Evolutionary conservation across 352 stramenopile genomes (phyloP), one percentile per base, ranked within the genome.

Genomic region (Pythium aquatile): DNA sequence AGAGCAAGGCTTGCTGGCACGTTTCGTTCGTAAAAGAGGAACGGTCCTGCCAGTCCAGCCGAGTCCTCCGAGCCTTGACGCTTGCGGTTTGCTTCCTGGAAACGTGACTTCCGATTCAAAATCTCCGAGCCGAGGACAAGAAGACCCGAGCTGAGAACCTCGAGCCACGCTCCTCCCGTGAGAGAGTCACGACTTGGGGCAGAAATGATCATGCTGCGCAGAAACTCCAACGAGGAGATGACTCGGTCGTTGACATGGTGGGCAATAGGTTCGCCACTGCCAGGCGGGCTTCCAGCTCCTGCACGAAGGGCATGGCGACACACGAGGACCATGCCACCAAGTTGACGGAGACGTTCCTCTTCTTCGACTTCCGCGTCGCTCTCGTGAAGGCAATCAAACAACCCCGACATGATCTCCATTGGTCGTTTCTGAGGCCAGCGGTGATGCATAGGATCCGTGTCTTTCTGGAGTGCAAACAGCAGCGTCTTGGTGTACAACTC

Each of bases 401-500:
- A 77, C 33, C 79, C 66, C n/a, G 78, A 56, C 4, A 91, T 65
- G 16, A 91, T 66, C 52, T 88, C 74, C 17, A 87, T 63, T 0
- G 81, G 72, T 0, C 77, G 70, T 2, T 70, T 74, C 0, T 57
- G 46, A 8, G 66, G 40, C 78, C 78, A 88, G 5, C 60, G 69
- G 44, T 77, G 65, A 26, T 72, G 59, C 13, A 55, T 44, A 32
- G 28, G 67, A 60, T 37, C 68, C 58, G 7, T 14, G 9, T 62
- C 58, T 28, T 65, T 54, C 42, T 81, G 74, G 40, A 89, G 75
- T 0, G 81, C 81, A 24, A 90, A 89, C 66, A 88, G 71, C 17
- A 89, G 73, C 61, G 78, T 77, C 63, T 83, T 85, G 24, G 77
- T 85, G 57, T 85, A 91, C 49, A 76, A 80, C 55, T 88, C 79